These are phyloP conservation scores for Prunus davidiana DNA, from an alignment of 306 rosid genomes.

Conservation along the genomic window DNA sequence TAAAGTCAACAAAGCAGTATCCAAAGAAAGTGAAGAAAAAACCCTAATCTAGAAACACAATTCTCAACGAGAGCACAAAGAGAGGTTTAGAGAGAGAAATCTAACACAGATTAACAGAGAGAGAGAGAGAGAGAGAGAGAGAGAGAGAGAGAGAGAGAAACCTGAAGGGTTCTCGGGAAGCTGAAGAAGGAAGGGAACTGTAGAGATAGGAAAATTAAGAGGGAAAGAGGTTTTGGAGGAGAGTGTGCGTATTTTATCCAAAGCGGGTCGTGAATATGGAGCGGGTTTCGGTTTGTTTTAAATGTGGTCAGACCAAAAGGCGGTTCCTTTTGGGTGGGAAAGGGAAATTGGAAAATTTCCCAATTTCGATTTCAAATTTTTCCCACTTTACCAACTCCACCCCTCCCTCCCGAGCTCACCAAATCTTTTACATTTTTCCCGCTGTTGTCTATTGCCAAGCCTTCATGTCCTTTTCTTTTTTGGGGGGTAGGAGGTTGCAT, in stretches of 20 bases:
- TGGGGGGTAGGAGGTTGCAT: too few relatives aligned
- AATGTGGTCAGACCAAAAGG: conserved; percentile 1
- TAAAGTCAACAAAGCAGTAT: neutral
- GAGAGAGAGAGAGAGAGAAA: neutral
- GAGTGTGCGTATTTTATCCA: neutral
- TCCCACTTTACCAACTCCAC: neutral
- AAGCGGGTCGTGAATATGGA: neutral
- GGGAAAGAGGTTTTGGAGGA: neutral
- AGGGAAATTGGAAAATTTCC: conserved; percentile 24
- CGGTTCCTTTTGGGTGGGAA: conserved; percentile 43
- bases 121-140: neutral
- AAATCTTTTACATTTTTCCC: too few relatives aligned
- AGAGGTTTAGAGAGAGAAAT: neutral
- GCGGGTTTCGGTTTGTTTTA: neutral
- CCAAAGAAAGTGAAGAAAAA: neutral
- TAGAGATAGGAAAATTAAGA: neutral
- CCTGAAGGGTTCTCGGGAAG: conserved; percentile 24
- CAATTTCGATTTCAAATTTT: conserved; percentile 14
- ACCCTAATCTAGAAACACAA: neutral
- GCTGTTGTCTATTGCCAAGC: too few relatives aligned
- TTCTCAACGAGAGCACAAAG: neutral
- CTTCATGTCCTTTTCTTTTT: neutral
- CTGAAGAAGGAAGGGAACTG: neutral
- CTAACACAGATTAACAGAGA: neutral
- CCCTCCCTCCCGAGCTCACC: too few relatives aligned